A percentile compares a stretch with the other conserved stretches of the same genome.
Evolutionary conservation across 306 rosid genomes (phyloP).

Genomic region (Benincasa hispida): DNA sequence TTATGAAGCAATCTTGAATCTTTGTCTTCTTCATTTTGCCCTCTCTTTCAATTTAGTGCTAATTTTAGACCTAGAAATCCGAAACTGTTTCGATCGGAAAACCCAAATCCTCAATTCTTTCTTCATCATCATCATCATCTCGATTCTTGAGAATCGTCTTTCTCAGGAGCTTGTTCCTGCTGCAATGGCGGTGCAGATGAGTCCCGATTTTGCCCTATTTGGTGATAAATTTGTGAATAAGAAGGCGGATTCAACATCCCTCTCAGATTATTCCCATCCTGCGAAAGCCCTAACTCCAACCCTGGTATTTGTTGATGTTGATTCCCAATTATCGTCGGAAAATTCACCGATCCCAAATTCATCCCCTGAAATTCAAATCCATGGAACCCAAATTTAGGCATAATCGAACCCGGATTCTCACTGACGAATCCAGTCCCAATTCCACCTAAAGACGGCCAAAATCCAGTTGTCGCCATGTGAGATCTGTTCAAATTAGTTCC

Average conservation of each 20-base stretch:
- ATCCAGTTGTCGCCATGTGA: slow-evolving; percentile 12
- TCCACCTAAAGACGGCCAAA: slow-evolving; percentile 25
- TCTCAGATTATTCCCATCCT: slow-evolving; percentile 26
- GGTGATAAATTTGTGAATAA: slow-evolving; percentile 24
- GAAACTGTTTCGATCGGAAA: background rate
- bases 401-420: slow-evolving; percentile 11
- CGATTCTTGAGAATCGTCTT: slow-evolving; percentile 22
- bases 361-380: slow-evolving; percentile 27
- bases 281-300: slow-evolving; percentile 38
- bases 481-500: slow-evolving; percentile 26
- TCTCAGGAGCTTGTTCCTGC: slow-evolving; percentile 14
- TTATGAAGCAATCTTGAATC: background rate
- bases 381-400: slow-evolving; percentile 29
- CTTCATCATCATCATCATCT: background rate
- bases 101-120: too few relatives aligned
- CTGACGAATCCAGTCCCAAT: slow-evolving; percentile 24
- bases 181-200: slow-evolving; percentile 17
- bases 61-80: background rate
- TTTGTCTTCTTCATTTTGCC: background rate
- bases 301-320: slow-evolving; percentile 31
- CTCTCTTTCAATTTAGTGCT: background rate
- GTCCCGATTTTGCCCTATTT: slow-evolving; percentile 23
- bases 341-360: slow-evolving; percentile 29
- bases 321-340: slow-evolving; percentile 17
- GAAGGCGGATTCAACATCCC: slow-evolving; percentile 29